A percentile compares a stretch with the other conserved stretches of the same genome.
Evolutionary conservation across 148 eudicot genomes (phyloP).

Genomic region (Cornus florida): DNA sequence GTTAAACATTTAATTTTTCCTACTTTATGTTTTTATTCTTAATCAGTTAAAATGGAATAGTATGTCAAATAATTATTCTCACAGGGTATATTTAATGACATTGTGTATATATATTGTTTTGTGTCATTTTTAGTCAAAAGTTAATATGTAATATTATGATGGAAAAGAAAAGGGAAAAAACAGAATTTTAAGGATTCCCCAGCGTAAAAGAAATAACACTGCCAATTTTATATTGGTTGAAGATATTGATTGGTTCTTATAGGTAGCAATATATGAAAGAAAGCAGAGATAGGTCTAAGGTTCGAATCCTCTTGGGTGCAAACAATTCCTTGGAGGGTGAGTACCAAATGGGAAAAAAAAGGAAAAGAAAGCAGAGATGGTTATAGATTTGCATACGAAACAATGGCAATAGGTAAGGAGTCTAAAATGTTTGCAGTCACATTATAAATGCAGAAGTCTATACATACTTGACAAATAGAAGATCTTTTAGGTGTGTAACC

Average conservation of each 20-base stretch:
- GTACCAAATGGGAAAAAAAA: too few species aligned
- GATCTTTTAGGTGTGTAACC: conserved; percentile 83
- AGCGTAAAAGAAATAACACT: background rate
- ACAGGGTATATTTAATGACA: too few species aligned
- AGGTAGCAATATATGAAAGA: background rate
- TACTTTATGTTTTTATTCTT: too few species aligned
- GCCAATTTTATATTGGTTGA: background rate
- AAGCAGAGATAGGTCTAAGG: background rate
- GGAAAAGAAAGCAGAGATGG: background rate
- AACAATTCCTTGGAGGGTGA: too few species aligned
- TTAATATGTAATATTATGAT: too few species aligned
- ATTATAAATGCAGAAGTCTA: background rate
- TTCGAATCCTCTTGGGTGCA: too few species aligned
- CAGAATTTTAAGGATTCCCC: background rate
- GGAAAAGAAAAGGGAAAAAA: background rate
- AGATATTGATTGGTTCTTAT: background rate
- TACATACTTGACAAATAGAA: conserved; percentile 58
- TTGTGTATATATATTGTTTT: too few species aligned
- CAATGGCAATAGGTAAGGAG: background rate
- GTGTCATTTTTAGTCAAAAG: too few species aligned
- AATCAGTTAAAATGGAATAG: too few species aligned
- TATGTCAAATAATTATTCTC: too few species aligned
- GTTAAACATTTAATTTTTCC: too few species aligned
- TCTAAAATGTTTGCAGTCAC: background rate
- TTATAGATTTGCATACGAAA: background rate